A percentile compares a stretch with the other conserved stretches of the same genome.
These are phyloP conservation scores for Emergomyces orientalis DNA, from an alignment of 2,329 filamentous ascomycete genomes.

Conservation along the genomic window DNA sequence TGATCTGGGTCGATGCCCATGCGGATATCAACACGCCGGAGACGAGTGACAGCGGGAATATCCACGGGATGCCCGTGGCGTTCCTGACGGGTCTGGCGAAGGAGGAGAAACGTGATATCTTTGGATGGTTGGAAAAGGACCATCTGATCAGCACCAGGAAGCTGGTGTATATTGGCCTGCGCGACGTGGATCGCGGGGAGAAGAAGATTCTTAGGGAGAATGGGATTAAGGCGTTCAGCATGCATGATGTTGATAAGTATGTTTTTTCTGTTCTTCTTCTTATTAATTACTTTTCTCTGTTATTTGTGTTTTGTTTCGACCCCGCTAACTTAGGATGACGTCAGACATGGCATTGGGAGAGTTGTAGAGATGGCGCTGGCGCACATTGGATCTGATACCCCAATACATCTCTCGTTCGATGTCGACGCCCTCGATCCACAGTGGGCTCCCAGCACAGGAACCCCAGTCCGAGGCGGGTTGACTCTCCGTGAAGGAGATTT, in stretches of 20 bases:
- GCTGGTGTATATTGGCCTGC: constrained; percentile 90
- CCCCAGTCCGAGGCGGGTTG: constrained; percentile 83
- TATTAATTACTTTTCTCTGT: background rate
- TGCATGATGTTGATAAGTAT: constrained; percentile 93
- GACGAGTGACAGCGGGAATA: constrained; percentile 79
- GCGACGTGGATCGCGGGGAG: constrained; percentile 88
- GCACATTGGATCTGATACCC: constrained; percentile 87
- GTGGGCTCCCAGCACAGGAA: constrained; percentile 94
- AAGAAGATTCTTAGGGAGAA: constrained; percentile 84
- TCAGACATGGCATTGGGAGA: constrained; percentile 79
- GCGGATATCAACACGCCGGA: constrained; percentile 97
- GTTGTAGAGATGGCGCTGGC: constrained; percentile 98
- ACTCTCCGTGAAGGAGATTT: constrained; percentile 94
- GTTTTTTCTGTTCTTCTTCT: constrained; percentile 19
- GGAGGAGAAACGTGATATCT: constrained; percentile 66
- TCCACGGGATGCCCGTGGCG: constrained; percentile 95
- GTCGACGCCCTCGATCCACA: constrained; percentile 92
- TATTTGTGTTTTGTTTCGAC: constrained; percentile 7
- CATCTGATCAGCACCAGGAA: constrained; percentile 59
- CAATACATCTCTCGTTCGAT: constrained; percentile 95
- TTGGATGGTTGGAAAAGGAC: constrained; percentile 73
- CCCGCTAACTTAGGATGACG: background rate
- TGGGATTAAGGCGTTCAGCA: constrained; percentile 90
- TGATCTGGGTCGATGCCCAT: constrained; percentile 98
- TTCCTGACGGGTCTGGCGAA: constrained; percentile 80